phyloP scores from a whole-genome alignment of 73 alveolate genomes.

The Paramecium bursaria region DNA sequence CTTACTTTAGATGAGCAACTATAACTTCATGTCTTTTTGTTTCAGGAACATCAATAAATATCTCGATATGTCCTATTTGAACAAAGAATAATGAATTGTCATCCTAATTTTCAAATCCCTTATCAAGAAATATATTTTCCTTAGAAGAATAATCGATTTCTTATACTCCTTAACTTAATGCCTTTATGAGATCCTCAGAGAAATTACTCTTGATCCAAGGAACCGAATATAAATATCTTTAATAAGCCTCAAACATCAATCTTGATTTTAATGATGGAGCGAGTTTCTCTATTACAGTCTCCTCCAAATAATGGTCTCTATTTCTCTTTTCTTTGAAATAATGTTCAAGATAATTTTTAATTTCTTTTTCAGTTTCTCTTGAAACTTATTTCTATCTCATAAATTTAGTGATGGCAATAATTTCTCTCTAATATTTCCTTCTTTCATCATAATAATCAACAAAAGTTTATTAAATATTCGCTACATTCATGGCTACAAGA shows the following conservation, averaged over 20 bases:
- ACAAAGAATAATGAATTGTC: constrained; percentile 60
- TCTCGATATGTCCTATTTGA: constrained; percentile 64
- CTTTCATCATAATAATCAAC: constrained; percentile 60
- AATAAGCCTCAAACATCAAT: constrained; percentile 62
- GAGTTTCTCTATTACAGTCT: constrained; percentile 12
- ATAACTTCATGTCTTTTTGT: constrained; percentile 33
- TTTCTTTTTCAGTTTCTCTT: constrained; percentile 60
- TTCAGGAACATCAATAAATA: constrained; percentile 61
- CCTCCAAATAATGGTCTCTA: constrained; percentile 59
- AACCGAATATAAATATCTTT: constrained; percentile 9
- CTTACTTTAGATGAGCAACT: constrained; percentile 58
- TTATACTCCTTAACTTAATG: constrained; percentile 32
- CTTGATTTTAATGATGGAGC: constrained; percentile 55
- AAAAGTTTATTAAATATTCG: constrained; percentile 42
- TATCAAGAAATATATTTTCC: constrained; percentile 35
- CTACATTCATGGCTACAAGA: constrained; percentile 18
- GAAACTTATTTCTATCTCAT: constrained; percentile 65
- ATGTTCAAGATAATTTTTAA: constrained; percentile 55
- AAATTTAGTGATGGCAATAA: constrained; percentile 58
- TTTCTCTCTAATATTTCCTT: constrained; percentile 53
- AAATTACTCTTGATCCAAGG: constrained; percentile 61
- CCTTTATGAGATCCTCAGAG: constrained; percentile 62
- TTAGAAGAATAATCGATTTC: constrained; percentile 47
- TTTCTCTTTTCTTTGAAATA: constrained; percentile 66
- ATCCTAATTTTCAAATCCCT: constrained; percentile 54